A percentile compares a stretch with the other conserved stretches of the same genome.
phyloP scores from a whole-genome alignment of 1,139 yeast genomes.

The Yamadazyma buinensis region DNA sequence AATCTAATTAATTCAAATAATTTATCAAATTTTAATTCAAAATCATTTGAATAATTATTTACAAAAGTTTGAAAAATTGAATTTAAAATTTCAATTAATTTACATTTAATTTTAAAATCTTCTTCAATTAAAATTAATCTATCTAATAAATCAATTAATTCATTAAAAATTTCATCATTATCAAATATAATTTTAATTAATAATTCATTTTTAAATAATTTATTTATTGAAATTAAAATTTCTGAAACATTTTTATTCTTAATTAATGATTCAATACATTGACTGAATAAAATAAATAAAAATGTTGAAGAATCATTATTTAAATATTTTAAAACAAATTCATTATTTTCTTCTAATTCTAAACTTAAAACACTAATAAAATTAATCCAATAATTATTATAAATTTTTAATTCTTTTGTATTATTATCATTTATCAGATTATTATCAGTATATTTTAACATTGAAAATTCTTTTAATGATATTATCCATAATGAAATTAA shows the following conservation, averaged over 20 bases:
- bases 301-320: constrained; percentile 69
- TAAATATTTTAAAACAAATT: constrained; percentile 40
- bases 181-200: constrained; percentile 57
- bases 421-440: constrained; percentile 16
- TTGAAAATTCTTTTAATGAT: constrained; percentile 70
- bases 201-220: constrained; percentile 54
- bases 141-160: constrained; percentile 72
- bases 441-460: constrained; percentile 51
- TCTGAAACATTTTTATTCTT: constrained; percentile 39
- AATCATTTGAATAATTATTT: constrained; percentile 22
- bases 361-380: constrained; percentile 74
- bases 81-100: constrained; percentile 55
- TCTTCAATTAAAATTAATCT: constrained; percentile 63
- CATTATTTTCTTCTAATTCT: constrained; percentile 51
- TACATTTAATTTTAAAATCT: constrained; percentile 46
- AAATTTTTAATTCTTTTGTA: constrained; percentile 53
- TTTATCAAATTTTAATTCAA: constrained; percentile 66
- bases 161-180: constrained; percentile 68
- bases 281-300: constrained; percentile 77
- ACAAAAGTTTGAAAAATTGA: constrained; percentile 38
- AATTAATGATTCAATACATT: constrained; percentile 74
- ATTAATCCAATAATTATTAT: constrained; percentile 72
- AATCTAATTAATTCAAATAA: constrained; percentile 76
- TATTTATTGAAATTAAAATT: constrained; percentile 51
- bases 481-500: constrained; percentile 79